Conservation (phyloP, 2,329 filamentous ascomycete species). For the Hymenoscyphus fraxineus region DNA sequence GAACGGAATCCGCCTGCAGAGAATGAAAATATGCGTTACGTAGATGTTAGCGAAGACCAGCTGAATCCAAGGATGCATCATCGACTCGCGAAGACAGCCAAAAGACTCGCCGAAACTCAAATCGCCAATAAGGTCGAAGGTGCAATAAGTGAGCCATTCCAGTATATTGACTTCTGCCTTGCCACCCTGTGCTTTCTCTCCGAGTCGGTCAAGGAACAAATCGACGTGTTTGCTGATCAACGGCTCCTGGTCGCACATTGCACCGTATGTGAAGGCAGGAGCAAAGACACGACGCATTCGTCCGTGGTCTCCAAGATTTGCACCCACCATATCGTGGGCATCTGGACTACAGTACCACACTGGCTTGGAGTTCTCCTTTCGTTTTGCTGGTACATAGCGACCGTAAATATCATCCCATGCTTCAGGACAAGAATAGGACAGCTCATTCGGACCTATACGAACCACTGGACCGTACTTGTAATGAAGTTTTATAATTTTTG, state of each 20-base stretch:
- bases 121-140: neutral
- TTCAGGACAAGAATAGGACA: neutral
- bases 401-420: neutral
- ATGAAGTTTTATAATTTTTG: neutral
- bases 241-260: neutral
- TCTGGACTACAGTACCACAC: neutral
- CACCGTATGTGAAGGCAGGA: neutral
- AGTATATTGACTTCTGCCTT: neutral
- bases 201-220: conserved; percentile 2
- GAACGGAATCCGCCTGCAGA: neutral
- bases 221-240: conserved; percentile 13
- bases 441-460: neutral
- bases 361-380: neutral
- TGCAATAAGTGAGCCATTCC: neutral
- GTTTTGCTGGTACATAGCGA: neutral
- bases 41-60: neutral
- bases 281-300: neutral
- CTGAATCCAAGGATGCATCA: neutral
- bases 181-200: neutral
- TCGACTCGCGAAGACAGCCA: neutral
- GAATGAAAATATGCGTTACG: neutral
- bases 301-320: neutral
- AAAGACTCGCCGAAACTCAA: neutral
- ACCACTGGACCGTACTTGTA: neutral
- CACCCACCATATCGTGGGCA: neutral